Evolutionary conservation across 1,284 basidiomycete species (phyloP).

Genomic region (Cryptococcus jaspeensis): DNA sequence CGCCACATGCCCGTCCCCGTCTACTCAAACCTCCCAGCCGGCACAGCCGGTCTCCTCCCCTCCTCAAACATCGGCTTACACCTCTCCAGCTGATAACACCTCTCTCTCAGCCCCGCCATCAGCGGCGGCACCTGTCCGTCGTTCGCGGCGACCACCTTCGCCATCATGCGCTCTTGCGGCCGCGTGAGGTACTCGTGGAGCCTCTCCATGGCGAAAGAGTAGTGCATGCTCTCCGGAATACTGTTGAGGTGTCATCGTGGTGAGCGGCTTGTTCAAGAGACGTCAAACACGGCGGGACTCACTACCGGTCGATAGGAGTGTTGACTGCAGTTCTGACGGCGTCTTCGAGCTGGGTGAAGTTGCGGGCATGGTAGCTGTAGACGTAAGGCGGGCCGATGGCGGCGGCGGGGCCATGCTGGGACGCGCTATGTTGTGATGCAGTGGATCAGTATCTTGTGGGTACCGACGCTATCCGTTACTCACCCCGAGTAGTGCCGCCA

Average conservation of each 20-base stretch:
- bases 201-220: slow-evolving; percentile 13
- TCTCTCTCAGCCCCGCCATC: slow-evolving; percentile 10
- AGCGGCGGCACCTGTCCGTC: slow-evolving; percentile 23
- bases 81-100: slow-evolving; percentile 25
- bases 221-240: slow-evolving; percentile 30
- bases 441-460: neutral
- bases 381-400: slow-evolving; percentile 40
- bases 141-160: slow-evolving; percentile 5
- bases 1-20: too few relatives aligned
- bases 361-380: slow-evolving; percentile 31
- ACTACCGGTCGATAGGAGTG: slow-evolving; percentile 32
- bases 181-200: slow-evolving; percentile 19
- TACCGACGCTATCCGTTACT: neutral
- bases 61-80: slow-evolving; percentile 11
- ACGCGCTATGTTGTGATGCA: neutral
- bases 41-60: slow-evolving; percentile 9
- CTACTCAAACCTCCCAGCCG: neutral
- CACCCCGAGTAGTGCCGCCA: slow-evolving; percentile 32
- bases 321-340: slow-evolving; percentile 22
- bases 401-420: slow-evolving; percentile 42
- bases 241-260: neutral
- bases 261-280: neutral
- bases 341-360: slow-evolving; percentile 21
- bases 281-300: neutral
- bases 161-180: slow-evolving; percentile 29